Conservation (phyloP, 148 eudicot species). For the Rheum nobile region DNA sequence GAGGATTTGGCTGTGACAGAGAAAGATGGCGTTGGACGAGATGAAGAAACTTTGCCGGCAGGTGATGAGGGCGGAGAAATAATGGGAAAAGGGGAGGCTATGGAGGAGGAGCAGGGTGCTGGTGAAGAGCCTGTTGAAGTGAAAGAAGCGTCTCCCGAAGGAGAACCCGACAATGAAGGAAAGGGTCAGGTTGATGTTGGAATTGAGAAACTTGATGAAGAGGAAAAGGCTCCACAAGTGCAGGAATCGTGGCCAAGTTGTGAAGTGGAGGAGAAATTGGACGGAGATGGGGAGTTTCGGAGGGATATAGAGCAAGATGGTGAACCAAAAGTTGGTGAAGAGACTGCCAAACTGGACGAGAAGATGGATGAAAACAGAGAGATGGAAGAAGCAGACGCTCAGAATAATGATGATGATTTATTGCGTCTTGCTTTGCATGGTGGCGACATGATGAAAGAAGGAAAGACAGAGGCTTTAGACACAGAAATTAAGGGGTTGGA, state of each 20-base stretch:
- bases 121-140: neutral
- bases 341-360: neutral
- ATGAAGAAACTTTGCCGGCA: neutral
- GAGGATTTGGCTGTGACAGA: neutral
- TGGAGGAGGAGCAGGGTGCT: constrained; percentile 8
- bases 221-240: neutral
- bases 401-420: neutral
- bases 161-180: neutral
- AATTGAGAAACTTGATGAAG: neutral
- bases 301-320: neutral
- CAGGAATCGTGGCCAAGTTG: neutral
- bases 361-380: neutral
- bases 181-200: neutral
- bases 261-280: neutral
- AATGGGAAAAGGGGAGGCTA: neutral
- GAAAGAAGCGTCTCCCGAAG: neutral
- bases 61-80: neutral
- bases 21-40: neutral
- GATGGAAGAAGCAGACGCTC: neutral
- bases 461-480: constrained; percentile 13
- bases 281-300: neutral
- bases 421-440: neutral
- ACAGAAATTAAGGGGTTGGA: neutral
- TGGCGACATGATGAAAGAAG: neutral
- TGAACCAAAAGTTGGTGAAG: neutral